Base-by-base conservation (phyloP, 2,329 filamentous ascomycete genomes). In the Zalaria sp. region DNA sequence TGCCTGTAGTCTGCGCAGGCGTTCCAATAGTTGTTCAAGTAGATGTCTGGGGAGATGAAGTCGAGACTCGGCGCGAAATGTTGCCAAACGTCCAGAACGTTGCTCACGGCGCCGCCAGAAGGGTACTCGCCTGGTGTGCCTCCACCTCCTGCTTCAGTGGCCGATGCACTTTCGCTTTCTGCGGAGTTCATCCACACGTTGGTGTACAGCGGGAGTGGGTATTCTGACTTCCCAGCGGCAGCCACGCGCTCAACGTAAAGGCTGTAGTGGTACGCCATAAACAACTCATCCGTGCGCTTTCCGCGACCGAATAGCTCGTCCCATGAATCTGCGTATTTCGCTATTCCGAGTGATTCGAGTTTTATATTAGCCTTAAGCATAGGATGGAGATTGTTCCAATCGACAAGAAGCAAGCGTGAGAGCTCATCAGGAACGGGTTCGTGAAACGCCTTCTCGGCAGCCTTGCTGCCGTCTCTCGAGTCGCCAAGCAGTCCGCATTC, bases 401-500 rank as follows among this genome's bases (percentile, higher is more conserved):
- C 35, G 3, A 37, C 38, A 34, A 39, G 31, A 1, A 59, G 53
- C 41, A 51, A 59, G 29, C 53, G 47, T 26, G 63, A 40, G 5
- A 67, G 49, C 2, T 64, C 56, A 5, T 51, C 37, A 0, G 65
- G 63, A 6, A 67, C 58, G 4, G 58, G 45, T 26, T 57, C 46
- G 3, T 43, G 43, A 48, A 72, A 74, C 0, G 50, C 58, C 38
- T 59, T 51, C 11, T 71, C 57, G 2, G 67, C 69, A 4, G 51
- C 50, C 1, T 50, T 49, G 3, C 61, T 66, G 3, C 64, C 56
- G 47, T 73, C 72, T 25, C 69, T 59, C 5, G 65, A 72, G 47
- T 74, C 71, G 0, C 70, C 69, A 0, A 74, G 55, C 0, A 74
- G 45, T 0, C 72, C 71, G 0, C 61, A 62, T 54, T 75, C 71